A percentile compares a stretch with the other conserved stretches of the same genome.
phyloP scores from a whole-genome alignment of 768 basidiomycete species.

The Mycena alexandri region DNA sequence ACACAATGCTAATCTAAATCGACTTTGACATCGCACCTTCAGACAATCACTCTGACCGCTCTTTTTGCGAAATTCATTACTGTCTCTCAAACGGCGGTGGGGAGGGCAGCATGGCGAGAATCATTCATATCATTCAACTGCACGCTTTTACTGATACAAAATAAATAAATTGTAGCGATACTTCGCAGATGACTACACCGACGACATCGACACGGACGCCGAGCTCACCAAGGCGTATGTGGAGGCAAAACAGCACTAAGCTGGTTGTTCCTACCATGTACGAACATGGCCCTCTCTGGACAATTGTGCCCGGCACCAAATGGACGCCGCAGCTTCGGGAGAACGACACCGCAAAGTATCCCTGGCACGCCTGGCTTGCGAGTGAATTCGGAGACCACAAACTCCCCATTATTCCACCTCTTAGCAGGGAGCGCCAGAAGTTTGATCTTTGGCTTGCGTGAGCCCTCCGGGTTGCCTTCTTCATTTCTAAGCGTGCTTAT shows the following conservation, averaged over 20 bases:
- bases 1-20: background rate
- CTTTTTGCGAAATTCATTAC: conserved; percentile 42
- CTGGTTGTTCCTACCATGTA: conserved; percentile 35
- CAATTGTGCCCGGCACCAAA: conserved; percentile 21
- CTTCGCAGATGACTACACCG: conserved; percentile 31
- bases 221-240: conserved; percentile 31
- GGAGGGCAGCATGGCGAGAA: conserved; percentile 23
- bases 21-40: conserved; percentile 11
- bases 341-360: conserved; percentile 39
- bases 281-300: conserved; percentile 43
- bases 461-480: background rate
- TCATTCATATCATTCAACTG: conserved; percentile 1
- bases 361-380: conserved; percentile 41
- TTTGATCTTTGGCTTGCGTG: conserved; percentile 39
- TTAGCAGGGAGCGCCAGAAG: conserved; percentile 21
- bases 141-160: background rate
- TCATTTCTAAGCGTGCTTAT: background rate
- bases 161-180: conserved; percentile 26
- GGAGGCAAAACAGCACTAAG: conserved; percentile 29
- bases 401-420: conserved; percentile 33
- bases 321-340: conserved; percentile 33
- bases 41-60: conserved; percentile 32
- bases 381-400: conserved; percentile 30
- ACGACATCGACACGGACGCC: conserved; percentile 13
- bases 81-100: conserved; percentile 39